Base-by-base conservation (phyloP, 352 stramenopile species). In the Thraustochytrium sp. region DNA sequence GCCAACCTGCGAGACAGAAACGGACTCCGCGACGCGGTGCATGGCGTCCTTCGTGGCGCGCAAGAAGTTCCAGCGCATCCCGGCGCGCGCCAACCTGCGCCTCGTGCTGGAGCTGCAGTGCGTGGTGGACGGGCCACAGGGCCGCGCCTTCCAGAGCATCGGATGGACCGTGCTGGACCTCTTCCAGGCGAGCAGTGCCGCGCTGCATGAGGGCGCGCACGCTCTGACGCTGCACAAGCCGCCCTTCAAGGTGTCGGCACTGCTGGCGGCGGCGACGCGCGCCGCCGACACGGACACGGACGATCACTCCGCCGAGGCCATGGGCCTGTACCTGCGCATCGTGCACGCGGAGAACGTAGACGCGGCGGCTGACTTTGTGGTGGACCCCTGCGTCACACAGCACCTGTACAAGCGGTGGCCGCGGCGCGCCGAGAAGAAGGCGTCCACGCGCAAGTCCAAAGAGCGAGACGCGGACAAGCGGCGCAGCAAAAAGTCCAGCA, bases 381-480 rank as follows among this genome's bases (percentile, higher is more conserved):
- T 80, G 1, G 68, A 80, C 51, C 68, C 68, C 13, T 31, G 29
- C 34, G 53, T 80, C n/a, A 80, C 68, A 18, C 68, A 80, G 51
- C 68, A 80, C 51, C 18, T 80, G 44, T 80, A 80, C 68, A 68
- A 75, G 59, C 40, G 18, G 13, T 72, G 59, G 59, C 59, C 59
- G 21, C 59, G 11, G 16, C 34, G 37, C 31, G 34, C 76, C 0
- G 44, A 61, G 51, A 61, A 29, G 5, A 34, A 64, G 2, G 42
- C 68, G 1, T 21, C 36, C 13, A 40, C 62, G 51, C 48, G 46
- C 5, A 68, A 31, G 34, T n/a, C n/a, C n/a, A 64, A 42, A 26
- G 31, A 53, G 18, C n/a, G 37, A 42, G 13, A 11, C 8, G 37
- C 48, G 29, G 8, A 23, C 21, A 76, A 44, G 1, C 59, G 59